Conservation (phyloP, 257 asterid species). For the Misopates orontium region DNA sequence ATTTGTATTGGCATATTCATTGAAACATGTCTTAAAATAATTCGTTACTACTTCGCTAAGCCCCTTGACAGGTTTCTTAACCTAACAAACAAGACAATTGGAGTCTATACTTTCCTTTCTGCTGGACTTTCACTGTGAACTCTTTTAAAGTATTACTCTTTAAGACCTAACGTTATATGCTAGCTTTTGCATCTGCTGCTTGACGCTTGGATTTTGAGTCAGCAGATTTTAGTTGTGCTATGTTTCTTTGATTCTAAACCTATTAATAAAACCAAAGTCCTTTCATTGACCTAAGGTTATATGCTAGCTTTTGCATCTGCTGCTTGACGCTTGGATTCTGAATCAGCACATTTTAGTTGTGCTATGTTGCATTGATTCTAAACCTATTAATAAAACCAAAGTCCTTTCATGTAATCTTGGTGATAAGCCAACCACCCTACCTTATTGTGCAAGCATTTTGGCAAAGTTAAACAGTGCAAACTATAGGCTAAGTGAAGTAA, state of each 20-base stretch:
- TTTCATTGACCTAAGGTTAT: too few relatives aligned
- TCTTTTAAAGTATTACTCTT: neutral
- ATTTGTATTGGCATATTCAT: neutral
- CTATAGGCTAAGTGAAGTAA: neutral
- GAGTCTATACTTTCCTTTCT: conserved; percentile 1
- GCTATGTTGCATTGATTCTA: neutral
- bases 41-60: neutral
- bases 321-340: neutral
- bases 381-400: neutral
- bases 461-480: neutral
- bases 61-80: neutral
- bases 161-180: neutral
- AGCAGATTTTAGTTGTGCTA: neutral
- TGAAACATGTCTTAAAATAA: neutral
- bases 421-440: neutral
- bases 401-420: too few relatives aligned
- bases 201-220: neutral
- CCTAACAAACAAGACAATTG: neutral
- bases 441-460: conserved; percentile 1
- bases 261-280: neutral
- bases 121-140: neutral
- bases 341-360: neutral
- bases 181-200: neutral
- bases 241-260: neutral
- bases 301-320: neutral